phyloP scores from a whole-genome alignment of 768 basidiomycete genomes.

The Leccinum subgranulosum region DNA sequence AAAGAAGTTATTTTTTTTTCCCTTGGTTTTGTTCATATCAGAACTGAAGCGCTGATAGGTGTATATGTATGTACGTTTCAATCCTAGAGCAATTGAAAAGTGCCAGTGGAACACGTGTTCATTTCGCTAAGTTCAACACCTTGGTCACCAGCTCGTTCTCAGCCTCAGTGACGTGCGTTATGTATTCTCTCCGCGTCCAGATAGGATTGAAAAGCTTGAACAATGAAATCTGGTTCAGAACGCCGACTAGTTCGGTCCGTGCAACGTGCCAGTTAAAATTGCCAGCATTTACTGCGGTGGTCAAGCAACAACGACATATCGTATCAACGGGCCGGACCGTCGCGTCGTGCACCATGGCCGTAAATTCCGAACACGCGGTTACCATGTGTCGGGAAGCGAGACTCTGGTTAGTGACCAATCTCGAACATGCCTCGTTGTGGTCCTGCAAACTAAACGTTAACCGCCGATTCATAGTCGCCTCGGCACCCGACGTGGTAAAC shows the following conservation, averaged over 20 bases:
- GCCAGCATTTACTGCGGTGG: background rate
- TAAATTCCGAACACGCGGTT: constrained; percentile 35
- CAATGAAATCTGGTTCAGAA: background rate
- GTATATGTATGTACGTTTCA: too few relatives aligned
- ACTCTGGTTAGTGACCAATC: constrained; percentile 21
- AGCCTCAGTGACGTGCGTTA: background rate
- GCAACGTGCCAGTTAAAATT: background rate
- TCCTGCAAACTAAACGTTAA: constrained; percentile 25
- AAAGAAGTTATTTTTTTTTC: constrained; percentile 1
- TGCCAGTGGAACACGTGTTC: constrained; percentile 6
- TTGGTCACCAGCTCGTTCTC: background rate
- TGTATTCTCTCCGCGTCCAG: background rate
- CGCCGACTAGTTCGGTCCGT: background rate
- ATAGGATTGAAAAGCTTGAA: background rate
- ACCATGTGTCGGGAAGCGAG: constrained; percentile 32
- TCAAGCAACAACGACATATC: constrained; percentile 19
- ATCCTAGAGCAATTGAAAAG: background rate
- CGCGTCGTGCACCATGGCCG: constrained; percentile 23
- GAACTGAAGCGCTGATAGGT: too few relatives aligned
- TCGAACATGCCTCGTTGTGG: constrained; percentile 29
- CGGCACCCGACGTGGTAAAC: constrained; percentile 7
- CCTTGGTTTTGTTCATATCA: background rate
- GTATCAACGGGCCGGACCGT: constrained; percentile 9
- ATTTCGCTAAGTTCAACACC: constrained; percentile 7
- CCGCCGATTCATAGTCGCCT: constrained; percentile 22